Evolutionary conservation across 306 rosid species (phyloP).

Genomic region (Vigna reflexopilosa): DNA sequence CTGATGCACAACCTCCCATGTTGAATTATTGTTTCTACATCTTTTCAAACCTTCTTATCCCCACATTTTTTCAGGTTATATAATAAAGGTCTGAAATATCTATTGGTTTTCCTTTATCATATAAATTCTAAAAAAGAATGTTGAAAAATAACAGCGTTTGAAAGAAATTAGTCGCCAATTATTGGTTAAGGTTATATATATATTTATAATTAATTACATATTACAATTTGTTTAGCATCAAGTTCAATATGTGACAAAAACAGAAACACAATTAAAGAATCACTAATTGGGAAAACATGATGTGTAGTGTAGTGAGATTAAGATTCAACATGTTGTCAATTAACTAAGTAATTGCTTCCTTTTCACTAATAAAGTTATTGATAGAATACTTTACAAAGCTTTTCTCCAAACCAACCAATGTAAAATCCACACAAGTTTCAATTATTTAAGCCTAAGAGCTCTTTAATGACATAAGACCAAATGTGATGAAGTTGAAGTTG

Average conservation of each 20-base stretch:
- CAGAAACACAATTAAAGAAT: background rate
- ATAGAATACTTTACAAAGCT: background rate
- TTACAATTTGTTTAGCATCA: background rate
- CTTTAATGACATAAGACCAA: conserved; percentile 6
- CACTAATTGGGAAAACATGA: background rate
- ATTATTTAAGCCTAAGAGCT: conserved; percentile 20
- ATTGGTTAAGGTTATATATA: too few species aligned
- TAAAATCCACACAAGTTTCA: background rate
- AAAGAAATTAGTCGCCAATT: too few species aligned
- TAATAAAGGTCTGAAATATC: too few species aligned
- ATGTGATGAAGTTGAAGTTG: background rate
- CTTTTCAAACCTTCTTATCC: background rate
- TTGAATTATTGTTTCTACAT: background rate
- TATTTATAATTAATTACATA: background rate
- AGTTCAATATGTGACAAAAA: too few species aligned
- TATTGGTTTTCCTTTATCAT: too few species aligned
- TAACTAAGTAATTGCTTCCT: conserved; percentile 25
- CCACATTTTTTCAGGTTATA: too few species aligned
- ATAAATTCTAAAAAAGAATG: too few species aligned
- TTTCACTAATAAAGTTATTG: conserved; percentile 18
- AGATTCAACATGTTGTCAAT: background rate
- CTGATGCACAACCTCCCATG: background rate
- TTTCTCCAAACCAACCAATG: background rate
- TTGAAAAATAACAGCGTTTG: too few species aligned
- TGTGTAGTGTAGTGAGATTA: conserved; percentile 7